Conservation (phyloP, 768 basidiomycete species). For the Lactifluus piperatus region DNA sequence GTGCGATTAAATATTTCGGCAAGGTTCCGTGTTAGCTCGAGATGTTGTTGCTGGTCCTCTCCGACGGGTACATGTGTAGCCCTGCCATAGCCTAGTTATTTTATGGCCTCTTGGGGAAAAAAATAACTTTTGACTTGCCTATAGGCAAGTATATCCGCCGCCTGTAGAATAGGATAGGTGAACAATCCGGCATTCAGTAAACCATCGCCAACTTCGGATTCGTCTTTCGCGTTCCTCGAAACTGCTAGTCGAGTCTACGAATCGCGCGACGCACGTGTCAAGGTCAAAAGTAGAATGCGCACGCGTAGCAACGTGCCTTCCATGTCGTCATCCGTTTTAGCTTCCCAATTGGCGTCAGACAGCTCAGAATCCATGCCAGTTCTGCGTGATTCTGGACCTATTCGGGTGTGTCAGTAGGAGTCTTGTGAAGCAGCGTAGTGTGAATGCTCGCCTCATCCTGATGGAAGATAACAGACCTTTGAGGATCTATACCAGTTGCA, state of each 20-base stretch:
- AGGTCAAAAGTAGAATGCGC: not conserved
- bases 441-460: slow-evolving; percentile 65
- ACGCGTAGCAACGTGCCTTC: slow-evolving; percentile 52
- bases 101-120: no score
- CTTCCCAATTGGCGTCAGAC: slow-evolving; percentile 74
- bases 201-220: slow-evolving; percentile 74
- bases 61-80: slow-evolving; percentile 94
- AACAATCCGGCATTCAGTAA: slow-evolving; percentile 78
- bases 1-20: slow-evolving; percentile 75
- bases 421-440: no score
- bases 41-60: slow-evolving; percentile 92
- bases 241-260: slow-evolving; percentile 64
- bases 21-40: slow-evolving; percentile 80
- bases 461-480: slow-evolving; percentile 66
- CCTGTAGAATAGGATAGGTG: slow-evolving; percentile 89
- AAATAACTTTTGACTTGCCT: slow-evolving; percentile 38
- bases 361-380: slow-evolving; percentile 83
- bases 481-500: slow-evolving; percentile 78
- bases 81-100: slow-evolving; percentile 30
- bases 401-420: not conserved
- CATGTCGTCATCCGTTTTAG: slow-evolving; percentile 91
- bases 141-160: slow-evolving; percentile 85
- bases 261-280: not conserved
- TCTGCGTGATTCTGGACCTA: slow-evolving; percentile 83
- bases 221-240: slow-evolving; percentile 62